Conservation (phyloP, 345 rosid genomes). For the Anacardium occidentale region DNA sequence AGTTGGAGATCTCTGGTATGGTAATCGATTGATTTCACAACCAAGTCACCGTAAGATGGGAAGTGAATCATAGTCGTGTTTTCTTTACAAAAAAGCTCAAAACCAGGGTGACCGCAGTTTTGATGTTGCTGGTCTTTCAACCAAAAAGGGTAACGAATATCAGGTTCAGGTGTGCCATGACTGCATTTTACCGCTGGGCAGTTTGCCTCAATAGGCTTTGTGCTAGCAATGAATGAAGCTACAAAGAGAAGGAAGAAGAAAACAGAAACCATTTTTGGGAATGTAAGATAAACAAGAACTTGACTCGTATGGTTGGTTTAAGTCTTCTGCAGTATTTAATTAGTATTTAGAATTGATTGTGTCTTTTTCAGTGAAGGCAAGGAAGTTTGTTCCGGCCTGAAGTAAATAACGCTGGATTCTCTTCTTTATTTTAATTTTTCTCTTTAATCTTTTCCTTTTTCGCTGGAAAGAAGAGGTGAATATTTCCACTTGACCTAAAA, state of each 20-base stretch:
- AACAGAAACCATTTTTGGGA: constrained; percentile 22
- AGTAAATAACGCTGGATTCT: not conserved
- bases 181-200: constrained; percentile 33
- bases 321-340: not conserved
- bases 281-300: not conserved
- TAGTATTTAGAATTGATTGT: not conserved
- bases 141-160: constrained; percentile 50
- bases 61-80: constrained; percentile 51
- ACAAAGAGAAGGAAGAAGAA: constrained; percentile 27
- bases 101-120: constrained; percentile 33
- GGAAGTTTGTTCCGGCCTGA: constrained; percentile 1
- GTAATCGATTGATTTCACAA: constrained; percentile 54
- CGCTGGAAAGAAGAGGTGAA: not conserved
- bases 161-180: constrained; percentile 31
- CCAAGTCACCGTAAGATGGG: constrained; percentile 43
- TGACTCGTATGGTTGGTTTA: not conserved
- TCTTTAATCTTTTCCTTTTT: constrained; percentile 12
- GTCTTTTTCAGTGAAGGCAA: not conserved
- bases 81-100: constrained; percentile 44
- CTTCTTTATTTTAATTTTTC: not conserved
- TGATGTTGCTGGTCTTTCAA: constrained; percentile 23
- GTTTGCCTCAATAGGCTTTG: constrained; percentile 19
- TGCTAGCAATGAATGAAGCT: constrained; percentile 13
- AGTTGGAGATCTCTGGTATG: constrained; percentile 35
- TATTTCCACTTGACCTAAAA: not conserved